phyloP scores from a whole-genome alignment of 2,329 filamentous ascomycete species.

The Verticillium nubilum region DNA sequence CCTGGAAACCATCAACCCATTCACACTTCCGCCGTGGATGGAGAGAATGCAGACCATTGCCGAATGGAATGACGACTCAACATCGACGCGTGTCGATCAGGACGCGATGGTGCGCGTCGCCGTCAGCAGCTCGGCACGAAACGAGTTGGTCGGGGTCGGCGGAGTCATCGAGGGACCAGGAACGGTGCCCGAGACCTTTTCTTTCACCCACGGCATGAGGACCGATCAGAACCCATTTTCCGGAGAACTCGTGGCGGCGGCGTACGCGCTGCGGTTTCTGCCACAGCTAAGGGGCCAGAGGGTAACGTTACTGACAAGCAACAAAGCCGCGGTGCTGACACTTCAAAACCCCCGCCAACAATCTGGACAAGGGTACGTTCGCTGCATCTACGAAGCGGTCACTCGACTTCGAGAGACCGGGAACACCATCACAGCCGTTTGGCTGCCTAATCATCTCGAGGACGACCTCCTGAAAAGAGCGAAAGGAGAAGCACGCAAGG shows the following conservation, averaged over 20 bases:
- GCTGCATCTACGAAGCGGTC: constrained; percentile 12
- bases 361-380: constrained; percentile 13
- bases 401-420: background rate
- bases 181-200: constrained; percentile 9
- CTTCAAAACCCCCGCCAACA: constrained; percentile 12
- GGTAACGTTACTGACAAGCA: constrained; percentile 9
- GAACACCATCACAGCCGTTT: background rate
- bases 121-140: constrained; percentile 13
- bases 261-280: constrained; percentile 9
- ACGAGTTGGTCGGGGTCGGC: constrained; percentile 13
- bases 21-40: constrained; percentile 6
- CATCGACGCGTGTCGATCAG: background rate
- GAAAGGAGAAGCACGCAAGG: background rate
- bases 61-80: background rate
- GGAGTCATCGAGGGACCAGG: constrained; percentile 5
- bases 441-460: background rate
- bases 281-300: constrained; percentile 4
- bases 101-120: constrained; percentile 1
- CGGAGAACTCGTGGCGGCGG: constrained; percentile 11
- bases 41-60: constrained; percentile 5
- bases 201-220: constrained; percentile 12
- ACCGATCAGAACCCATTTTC: constrained; percentile 14
- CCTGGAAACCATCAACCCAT: constrained; percentile 8
- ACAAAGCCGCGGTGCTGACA: constrained; percentile 10
- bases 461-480: background rate